Percentiles rank a stretch among this genome's conserved stretches.
Evolutionary conservation across 345 rosid species (phyloP).

Genomic region (Cardamine occulta): DNA sequence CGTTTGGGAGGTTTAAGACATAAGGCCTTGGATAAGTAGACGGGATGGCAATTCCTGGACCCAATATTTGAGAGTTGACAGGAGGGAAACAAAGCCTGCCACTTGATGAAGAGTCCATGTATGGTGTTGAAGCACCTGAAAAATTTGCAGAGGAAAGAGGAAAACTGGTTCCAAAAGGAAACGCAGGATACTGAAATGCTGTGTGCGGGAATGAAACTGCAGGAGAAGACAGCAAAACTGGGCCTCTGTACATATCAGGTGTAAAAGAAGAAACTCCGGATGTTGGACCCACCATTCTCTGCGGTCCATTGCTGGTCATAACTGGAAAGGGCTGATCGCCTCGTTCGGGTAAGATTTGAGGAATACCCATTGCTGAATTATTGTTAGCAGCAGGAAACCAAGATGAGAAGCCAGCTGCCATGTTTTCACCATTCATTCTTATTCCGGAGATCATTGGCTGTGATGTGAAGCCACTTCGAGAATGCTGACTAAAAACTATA

Average conservation of each 20-base stretch:
- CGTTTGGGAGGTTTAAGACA: conserved; percentile 63
- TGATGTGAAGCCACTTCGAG: conserved; percentile 51
- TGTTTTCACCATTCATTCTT: conserved; percentile 53
- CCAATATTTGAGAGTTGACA: conserved; percentile 60
- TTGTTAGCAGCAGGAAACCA: conserved; percentile 70
- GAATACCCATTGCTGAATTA: conserved; percentile 63
- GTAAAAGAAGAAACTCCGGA: conserved; percentile 56
- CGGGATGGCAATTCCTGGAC: conserved; percentile 52
- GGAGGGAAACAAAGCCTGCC: conserved; percentile 69
- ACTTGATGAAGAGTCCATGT: conserved; percentile 67
- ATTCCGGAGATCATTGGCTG: conserved; percentile 61
- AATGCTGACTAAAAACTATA: conserved; percentile 47
- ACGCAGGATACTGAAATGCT: conserved; percentile 70
- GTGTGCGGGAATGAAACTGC: conserved; percentile 68
- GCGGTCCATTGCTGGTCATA: conserved; percentile 61
- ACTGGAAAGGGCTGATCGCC: conserved; percentile 70
- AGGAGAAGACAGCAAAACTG: conserved; percentile 78
- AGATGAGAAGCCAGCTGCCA: conserved; percentile 59
- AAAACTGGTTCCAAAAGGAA: conserved; percentile 64
- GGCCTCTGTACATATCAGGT: conserved; percentile 67
- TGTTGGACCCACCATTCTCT: conserved; percentile 65
- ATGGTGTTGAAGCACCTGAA: conserved; percentile 69
- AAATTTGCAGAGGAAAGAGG: conserved; percentile 64
- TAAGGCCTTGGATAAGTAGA: conserved; percentile 68
- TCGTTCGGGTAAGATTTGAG: conserved; percentile 64